phyloP scores from a whole-genome alignment of 1,284 basidiomycete species.

The Butyriboletus regius region DNA sequence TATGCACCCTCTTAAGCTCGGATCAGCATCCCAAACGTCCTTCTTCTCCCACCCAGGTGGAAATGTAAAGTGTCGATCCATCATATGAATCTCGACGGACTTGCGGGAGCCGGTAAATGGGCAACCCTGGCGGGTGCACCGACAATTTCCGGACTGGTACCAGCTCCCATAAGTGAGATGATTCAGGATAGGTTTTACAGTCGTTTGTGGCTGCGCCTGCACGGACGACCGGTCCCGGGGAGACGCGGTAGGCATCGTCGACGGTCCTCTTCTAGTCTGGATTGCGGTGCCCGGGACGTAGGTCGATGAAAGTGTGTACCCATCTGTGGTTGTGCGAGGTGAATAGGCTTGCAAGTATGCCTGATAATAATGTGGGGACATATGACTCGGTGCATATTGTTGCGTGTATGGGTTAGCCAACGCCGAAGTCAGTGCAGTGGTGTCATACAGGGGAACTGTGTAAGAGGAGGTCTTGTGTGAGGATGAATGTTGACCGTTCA shows the following conservation, averaged over 20 bases:
- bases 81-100: conserved; percentile 75
- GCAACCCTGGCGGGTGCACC: conserved; percentile 66
- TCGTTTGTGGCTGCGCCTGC: conserved; percentile 5
- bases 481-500: conserved; percentile 17
- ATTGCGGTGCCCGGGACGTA: conserved; percentile 32
- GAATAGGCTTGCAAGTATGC: conserved; percentile 42
- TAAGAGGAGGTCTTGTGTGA: conserved; percentile 8
- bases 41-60: conserved; percentile 67
- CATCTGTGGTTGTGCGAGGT: conserved; percentile 43
- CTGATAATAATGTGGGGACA: conserved; percentile 52
- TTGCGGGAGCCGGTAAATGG: conserved; percentile 68
- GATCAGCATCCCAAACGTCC: conserved; percentile 70
- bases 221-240: conserved; percentile 1
- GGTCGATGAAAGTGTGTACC: conserved; percentile 50
- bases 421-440: conserved; percentile 27
- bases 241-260: not conserved
- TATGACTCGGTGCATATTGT: conserved; percentile 22
- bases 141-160: conserved; percentile 55
- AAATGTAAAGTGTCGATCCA: conserved; percentile 83
- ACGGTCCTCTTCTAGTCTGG: conserved; percentile 13
- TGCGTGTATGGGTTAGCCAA: conserved; percentile 39
- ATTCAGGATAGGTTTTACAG: conserved; percentile 12
- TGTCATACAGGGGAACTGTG: conserved; percentile 18
- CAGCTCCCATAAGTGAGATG: conserved; percentile 36
- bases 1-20: conserved; percentile 61